A percentile compares a stretch with the other conserved stretches of the same genome.
Evolutionary conservation across 148 eudicot species (phyloP).

Genomic region (Rhododendron griersonianum): DNA sequence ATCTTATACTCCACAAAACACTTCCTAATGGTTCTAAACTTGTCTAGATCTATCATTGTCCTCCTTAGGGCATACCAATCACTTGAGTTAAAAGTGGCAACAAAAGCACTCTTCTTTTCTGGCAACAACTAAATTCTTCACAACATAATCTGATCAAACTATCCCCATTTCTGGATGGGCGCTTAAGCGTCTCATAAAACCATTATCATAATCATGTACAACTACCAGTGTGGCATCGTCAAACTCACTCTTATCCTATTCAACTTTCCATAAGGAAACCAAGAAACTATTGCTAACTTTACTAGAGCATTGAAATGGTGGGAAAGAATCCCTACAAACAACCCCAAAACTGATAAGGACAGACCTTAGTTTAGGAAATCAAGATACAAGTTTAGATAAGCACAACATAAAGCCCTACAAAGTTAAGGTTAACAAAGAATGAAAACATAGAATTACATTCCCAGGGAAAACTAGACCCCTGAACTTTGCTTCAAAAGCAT

Average conservation of each 20-base stretch:
- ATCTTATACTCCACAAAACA: background rate
- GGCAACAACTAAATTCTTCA: background rate
- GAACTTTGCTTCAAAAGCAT: background rate
- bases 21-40: background rate
- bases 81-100: background rate
- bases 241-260: background rate
- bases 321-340: background rate
- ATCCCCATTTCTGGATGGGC: background rate
- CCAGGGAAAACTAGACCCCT: background rate
- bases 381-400: background rate
- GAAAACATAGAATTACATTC: background rate
- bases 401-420: background rate
- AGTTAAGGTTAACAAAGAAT: background rate
- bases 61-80: background rate
- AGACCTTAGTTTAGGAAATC: background rate
- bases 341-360: background rate
- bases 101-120: background rate
- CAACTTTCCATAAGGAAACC: background rate
- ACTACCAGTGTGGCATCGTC: background rate
- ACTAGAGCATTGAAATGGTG: background rate
- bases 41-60: background rate
- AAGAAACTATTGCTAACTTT: background rate
- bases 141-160: background rate
- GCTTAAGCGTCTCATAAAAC: background rate
- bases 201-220: background rate